Percentiles rank a stretch among this genome's conserved stretches.
These are phyloP conservation scores for Fusarium siculi DNA, from an alignment of 2,329 filamentous ascomycete species.

Conservation along the genomic window DNA sequence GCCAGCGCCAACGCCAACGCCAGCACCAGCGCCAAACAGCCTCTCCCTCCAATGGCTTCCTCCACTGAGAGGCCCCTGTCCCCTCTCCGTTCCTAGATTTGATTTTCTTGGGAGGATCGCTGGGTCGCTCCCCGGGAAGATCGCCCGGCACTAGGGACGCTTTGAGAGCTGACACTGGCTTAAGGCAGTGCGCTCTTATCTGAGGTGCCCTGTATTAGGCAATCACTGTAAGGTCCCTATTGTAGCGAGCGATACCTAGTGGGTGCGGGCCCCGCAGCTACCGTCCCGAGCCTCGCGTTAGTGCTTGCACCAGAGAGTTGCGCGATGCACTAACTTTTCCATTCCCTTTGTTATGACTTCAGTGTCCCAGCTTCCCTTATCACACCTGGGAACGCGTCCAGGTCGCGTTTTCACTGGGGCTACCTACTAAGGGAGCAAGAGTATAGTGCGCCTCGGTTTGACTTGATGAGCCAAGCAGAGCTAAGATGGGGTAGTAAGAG, in stretches of 20 bases:
- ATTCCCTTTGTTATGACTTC: conserved; percentile 36
- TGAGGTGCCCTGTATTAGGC: background rate
- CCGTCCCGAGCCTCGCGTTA: conserved; percentile 27
- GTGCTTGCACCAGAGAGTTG: background rate
- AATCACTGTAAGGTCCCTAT: background rate
- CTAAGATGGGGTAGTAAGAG: conserved; percentile 1
- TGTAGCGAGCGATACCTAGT: background rate
- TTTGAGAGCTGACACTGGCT: conserved; percentile 1
- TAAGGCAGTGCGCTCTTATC: background rate
- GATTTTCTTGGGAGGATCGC: conserved; percentile 32
- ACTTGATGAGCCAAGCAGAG: conserved; percentile 1
- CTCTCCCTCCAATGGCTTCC: background rate
- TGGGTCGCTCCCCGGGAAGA: conserved; percentile 34
- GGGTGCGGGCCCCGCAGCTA: conserved; percentile 18
- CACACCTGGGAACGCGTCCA: conserved; percentile 1
- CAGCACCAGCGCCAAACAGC: background rate
- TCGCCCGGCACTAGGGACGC: conserved; percentile 27
- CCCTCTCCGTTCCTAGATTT: conserved; percentile 27
- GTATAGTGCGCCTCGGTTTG: background rate
- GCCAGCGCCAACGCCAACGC: background rate
- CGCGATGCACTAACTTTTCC: conserved; percentile 16
- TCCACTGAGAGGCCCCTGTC: background rate
- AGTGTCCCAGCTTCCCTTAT: conserved; percentile 19
- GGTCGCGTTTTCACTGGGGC: conserved; percentile 18
- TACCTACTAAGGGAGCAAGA: conserved; percentile 6